A percentile compares a stretch with the other conserved stretches of the same genome.
phyloP scores from a whole-genome alignment of 257 asterid species.

The Lavandula angustifolia region DNA sequence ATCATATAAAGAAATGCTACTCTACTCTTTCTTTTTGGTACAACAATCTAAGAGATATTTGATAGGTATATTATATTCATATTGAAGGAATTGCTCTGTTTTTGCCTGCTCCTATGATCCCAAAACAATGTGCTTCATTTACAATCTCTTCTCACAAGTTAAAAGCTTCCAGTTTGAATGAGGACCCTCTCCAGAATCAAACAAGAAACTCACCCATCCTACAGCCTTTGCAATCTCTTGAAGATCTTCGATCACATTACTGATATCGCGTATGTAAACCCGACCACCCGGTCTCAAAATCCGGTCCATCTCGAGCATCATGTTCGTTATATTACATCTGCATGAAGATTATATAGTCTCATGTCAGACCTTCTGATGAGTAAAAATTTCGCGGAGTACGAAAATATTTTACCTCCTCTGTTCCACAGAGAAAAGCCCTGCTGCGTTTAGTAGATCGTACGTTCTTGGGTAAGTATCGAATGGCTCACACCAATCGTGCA shows the following conservation, averaged over 20 bases:
- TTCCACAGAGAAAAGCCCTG: constrained; percentile 61
- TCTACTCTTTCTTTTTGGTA: background rate
- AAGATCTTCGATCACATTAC: constrained; percentile 45
- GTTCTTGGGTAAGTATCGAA: constrained; percentile 76
- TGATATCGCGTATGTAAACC: constrained; percentile 57
- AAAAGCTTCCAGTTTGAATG: constrained; percentile 61
- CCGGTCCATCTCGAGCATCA: constrained; percentile 77
- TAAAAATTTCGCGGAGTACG: background rate
- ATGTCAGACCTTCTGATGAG: background rate
- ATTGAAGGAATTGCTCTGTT: no score
- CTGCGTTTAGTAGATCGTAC: constrained; percentile 63
- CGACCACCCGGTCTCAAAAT: constrained; percentile 70
- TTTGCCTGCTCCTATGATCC: background rate
- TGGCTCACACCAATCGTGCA: constrained; percentile 86
- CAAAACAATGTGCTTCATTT: constrained; percentile 10
- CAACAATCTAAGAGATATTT: background rate
- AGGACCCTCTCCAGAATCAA: constrained; percentile 62
- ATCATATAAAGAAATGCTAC: background rate
- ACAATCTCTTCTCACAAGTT: constrained; percentile 55
- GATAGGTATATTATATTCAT: no score
- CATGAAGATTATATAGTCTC: background rate
- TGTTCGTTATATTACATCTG: constrained; percentile 60
- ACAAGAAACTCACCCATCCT: constrained; percentile 58
- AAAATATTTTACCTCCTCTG: constrained; percentile 44
- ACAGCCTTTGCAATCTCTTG: constrained; percentile 49